Conservation (phyloP, 768 basidiomycete genomes). For the Termitomyces sp. region DNA sequence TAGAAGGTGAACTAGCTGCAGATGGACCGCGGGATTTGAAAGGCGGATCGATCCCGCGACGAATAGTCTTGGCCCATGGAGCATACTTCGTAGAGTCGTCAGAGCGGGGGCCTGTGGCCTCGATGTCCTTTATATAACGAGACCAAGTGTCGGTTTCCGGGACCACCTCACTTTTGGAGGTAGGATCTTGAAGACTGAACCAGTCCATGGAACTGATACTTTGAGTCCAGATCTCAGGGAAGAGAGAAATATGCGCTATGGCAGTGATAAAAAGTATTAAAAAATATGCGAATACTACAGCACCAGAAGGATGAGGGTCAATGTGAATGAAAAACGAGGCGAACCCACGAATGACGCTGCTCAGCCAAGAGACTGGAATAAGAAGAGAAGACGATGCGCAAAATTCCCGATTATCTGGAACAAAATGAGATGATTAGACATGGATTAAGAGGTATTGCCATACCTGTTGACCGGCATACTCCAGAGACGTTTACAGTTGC, state of each 20-base stretch:
- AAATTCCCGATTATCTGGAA: constrained; percentile 35
- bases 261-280: constrained; percentile 46
- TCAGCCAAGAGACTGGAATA: constrained; percentile 46
- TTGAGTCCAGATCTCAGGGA: constrained; percentile 50
- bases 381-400: constrained; percentile 49
- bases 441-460: constrained; percentile 15
- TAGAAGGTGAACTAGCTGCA: constrained; percentile 16
- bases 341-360: constrained; percentile 41
- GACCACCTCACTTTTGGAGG: constrained; percentile 1
- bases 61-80: constrained; percentile 47
- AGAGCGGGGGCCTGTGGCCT: constrained; percentile 6
- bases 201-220: constrained; percentile 54
- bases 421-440: constrained; percentile 7
- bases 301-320: background rate
- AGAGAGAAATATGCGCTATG: constrained; percentile 38
- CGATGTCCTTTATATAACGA: constrained; percentile 23
- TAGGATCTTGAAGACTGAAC: constrained; percentile 35
- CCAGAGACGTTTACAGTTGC: constrained; percentile 41
- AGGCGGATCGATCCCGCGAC: constrained; percentile 58
- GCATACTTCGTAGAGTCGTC: constrained; percentile 31
- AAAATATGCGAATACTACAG: constrained; percentile 51
- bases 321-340: background rate
- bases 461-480: constrained; percentile 29
- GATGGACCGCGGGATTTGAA: constrained; percentile 32
- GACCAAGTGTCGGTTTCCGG: constrained; percentile 10